Percentiles rank a stretch among this genome's conserved stretches.
phyloP scores from a whole-genome alignment of 257 asterid species.

The Solanum virginianum region DNA sequence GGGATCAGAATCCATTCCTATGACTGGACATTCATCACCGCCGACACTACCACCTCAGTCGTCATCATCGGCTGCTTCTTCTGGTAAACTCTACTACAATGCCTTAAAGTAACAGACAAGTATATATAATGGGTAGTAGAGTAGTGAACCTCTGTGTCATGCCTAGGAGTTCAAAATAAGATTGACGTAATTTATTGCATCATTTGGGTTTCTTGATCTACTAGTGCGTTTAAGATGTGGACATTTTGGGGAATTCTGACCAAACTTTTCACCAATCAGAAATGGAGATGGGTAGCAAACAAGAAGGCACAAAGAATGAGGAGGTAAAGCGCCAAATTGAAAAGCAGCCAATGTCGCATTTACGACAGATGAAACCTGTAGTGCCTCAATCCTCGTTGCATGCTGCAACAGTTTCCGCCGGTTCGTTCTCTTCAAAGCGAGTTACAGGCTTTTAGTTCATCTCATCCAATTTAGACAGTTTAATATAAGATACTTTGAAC shows the following conservation, averaged over 20 bases:
- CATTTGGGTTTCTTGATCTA: neutral
- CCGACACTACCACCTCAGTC: constrained; percentile 24
- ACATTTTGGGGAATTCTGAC: neutral
- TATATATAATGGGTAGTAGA: neutral
- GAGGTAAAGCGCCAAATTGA: constrained; percentile 21
- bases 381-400: constrained; percentile 16
- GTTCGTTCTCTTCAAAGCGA: constrained; percentile 18
- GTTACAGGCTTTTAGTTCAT: neutral
- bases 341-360: constrained; percentile 21
- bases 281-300: constrained; percentile 31
- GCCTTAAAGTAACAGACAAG: neutral
- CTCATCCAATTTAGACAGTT: neutral
- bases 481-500: neutral
- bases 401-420: constrained; percentile 27
- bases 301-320: constrained; percentile 19
- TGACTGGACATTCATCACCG: constrained; percentile 21
- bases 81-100: constrained; percentile 21
- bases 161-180: neutral
- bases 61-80: constrained; percentile 26
- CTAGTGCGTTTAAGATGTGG: neutral
- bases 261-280: constrained; percentile 6
- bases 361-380: constrained; percentile 25
- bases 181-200: neutral
- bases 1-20: constrained; percentile 13
- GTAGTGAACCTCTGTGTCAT: neutral